Evolutionary conservation across 2,329 filamentous ascomycete species (phyloP).

Genomic region (Paradendryphiella salina): DNA sequence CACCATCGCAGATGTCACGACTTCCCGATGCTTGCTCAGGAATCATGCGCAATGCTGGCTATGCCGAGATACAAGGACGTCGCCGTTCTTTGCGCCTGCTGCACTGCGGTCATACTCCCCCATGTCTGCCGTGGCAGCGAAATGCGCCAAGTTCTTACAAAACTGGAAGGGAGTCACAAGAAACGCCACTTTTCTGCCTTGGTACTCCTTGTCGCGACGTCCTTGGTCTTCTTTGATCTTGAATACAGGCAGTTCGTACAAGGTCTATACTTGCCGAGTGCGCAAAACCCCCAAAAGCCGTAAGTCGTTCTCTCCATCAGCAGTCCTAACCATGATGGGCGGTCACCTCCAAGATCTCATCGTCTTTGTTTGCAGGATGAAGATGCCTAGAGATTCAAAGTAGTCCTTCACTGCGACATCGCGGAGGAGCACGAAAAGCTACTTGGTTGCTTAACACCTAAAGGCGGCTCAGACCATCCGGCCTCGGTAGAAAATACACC

Average conservation of each 20-base stretch:
- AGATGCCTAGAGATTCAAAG: neutral
- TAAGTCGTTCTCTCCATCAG: neutral
- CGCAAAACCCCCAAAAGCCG: neutral
- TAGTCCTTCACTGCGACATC: neutral
- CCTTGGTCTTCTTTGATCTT: neutral
- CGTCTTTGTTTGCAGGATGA: neutral
- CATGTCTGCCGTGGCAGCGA: constrained; percentile 5
- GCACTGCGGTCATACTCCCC: neutral
- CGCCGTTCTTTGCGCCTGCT: neutral
- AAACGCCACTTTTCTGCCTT: constrained; percentile 23
- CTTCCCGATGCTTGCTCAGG: neutral
- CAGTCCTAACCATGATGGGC: neutral
- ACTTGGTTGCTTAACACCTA: neutral
- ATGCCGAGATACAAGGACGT: neutral
- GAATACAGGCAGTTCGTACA: neutral
- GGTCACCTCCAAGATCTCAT: neutral
- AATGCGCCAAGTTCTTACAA: constrained; percentile 28
- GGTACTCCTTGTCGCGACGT: constrained; percentile 20
- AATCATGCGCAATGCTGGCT: neutral
- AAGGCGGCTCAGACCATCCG: neutral
- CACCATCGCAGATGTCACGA: constrained; percentile 4
- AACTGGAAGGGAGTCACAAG: constrained; percentile 27
- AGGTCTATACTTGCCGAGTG: too few relatives aligned
- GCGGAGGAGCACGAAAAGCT: neutral
- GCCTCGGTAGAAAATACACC: neutral